Evolutionary conservation across 192 early-diverging fungal species (phyloP).

Genomic region (Gaertneriomyces semiglobifer): DNA sequence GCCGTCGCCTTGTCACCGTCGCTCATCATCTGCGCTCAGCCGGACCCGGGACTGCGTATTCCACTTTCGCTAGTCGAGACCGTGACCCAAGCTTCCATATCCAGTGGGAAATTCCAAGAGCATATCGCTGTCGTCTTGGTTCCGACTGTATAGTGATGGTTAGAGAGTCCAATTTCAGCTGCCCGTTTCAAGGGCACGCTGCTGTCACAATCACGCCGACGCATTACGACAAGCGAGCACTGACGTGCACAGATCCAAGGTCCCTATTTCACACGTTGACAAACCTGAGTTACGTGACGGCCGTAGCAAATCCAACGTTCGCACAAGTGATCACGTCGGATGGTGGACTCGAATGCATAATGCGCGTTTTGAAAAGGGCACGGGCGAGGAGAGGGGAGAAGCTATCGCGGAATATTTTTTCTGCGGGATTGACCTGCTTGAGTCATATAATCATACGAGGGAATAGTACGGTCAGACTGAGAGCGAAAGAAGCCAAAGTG

Average conservation of each 20-base stretch:
- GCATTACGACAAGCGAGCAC: slow-evolving; percentile 89
- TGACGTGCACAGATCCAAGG: slow-evolving; percentile 84
- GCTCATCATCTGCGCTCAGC: no score
- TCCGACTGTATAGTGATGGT: slow-evolving; percentile 2
- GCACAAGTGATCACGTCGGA: slow-evolving; percentile 77
- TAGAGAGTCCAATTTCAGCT: slow-evolving; percentile 20
- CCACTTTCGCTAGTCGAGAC: no score
- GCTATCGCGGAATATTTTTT: no score
- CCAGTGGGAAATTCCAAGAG: no score
- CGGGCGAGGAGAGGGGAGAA: neutral
- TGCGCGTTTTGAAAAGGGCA: slow-evolving; percentile 36
- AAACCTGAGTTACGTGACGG: slow-evolving; percentile 83
- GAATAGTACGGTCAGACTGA: slow-evolving; percentile 69
- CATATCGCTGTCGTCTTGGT: no score
- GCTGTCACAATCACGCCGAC: slow-evolving; percentile 24
- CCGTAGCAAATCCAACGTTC: slow-evolving; percentile 69
- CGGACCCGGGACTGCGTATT: no score
- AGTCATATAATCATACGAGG: slow-evolving; percentile 86
- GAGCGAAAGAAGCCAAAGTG: slow-evolving; percentile 82
- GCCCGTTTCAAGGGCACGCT: neutral
- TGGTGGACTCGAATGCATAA: slow-evolving; percentile 84
- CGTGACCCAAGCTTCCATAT: no score
- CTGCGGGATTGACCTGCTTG: slow-evolving; percentile 52
- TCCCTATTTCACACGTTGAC: slow-evolving; percentile 85
- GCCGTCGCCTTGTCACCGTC: no score